Evolutionary conservation across 2,329 filamentous ascomycete species (phyloP).

Genomic region (Xylariomycetidae sp.): DNA sequence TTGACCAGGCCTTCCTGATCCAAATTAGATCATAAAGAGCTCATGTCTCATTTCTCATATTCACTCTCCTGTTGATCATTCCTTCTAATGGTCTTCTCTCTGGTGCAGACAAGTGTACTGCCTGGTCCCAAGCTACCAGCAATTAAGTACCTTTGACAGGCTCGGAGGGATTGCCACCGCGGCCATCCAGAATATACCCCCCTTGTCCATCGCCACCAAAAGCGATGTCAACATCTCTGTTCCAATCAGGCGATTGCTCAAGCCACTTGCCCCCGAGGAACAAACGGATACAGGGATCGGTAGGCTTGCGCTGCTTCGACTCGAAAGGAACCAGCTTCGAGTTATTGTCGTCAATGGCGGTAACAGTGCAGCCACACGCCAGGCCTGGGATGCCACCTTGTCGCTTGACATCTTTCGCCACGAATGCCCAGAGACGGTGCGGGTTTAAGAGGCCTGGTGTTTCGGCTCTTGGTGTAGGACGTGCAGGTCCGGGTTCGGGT

Average conservation of each 20-base stretch:
- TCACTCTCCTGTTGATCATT: no score
- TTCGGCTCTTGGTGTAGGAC: no score
- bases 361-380: conserved; percentile 38
- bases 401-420: conserved; percentile 33
- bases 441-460: conserved; percentile 23
- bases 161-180: conserved; percentile 22
- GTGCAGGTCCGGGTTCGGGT: conserved; percentile 8
- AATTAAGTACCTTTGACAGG: no score
- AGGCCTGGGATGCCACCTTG: conserved; percentile 29
- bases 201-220: conserved; percentile 39
- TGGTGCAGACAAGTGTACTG: no score
- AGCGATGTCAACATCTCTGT: conserved; percentile 31
- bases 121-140: no score
- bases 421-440: conserved; percentile 31
- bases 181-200: conserved; percentile 32
- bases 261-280: conserved; percentile 40
- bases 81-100: no score
- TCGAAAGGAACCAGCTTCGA: conserved; percentile 42
- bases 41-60: no score
- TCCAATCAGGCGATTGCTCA: conserved; percentile 37
- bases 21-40: no score
- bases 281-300: conserved; percentile 40
- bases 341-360: conserved; percentile 39
- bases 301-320: conserved; percentile 41
- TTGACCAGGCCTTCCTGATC: no score